Conservation (phyloP, 2,329 filamentous ascomycete species). For the Ophiostoma sp. region DNA sequence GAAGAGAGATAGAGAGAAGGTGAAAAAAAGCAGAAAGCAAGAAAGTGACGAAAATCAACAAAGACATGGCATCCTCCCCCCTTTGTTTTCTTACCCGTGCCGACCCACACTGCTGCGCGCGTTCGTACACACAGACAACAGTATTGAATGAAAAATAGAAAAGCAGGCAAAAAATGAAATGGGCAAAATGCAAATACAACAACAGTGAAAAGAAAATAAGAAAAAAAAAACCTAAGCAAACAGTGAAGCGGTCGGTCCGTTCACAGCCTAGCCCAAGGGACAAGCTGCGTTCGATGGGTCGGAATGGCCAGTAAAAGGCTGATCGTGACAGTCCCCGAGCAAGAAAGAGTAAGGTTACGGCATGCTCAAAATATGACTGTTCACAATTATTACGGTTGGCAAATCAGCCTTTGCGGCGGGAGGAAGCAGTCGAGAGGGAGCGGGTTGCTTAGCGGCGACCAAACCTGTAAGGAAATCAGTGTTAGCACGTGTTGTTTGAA, state of each 20-base stretch:
- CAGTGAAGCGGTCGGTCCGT: slow-evolving; percentile 8
- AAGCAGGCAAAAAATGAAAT: slow-evolving; percentile 1
- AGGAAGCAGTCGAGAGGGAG: slow-evolving; percentile 16
- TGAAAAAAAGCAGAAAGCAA: neutral
- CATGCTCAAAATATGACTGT: neutral
- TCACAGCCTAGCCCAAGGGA: neutral
- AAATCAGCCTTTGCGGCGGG: neutral
- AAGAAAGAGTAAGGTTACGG: neutral
- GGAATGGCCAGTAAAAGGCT: neutral
- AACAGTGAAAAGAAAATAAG: slow-evolving; percentile 6
- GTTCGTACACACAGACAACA: slow-evolving; percentile 23
- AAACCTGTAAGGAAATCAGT: slow-evolving; percentile 82
- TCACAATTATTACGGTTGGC: neutral
- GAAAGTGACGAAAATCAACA: slow-evolving; percentile 7
- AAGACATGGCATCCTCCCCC: neutral
- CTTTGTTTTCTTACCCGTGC: neutral
- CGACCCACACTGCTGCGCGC: slow-evolving; percentile 6
- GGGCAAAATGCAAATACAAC: slow-evolving; percentile 1
- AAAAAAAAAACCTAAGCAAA: slow-evolving; percentile 4
- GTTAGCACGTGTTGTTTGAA: slow-evolving; percentile 48
- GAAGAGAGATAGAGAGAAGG: neutral
- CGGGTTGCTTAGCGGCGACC: slow-evolving; percentile 87
- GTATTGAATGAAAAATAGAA: slow-evolving; percentile 3
- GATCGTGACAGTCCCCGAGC: slow-evolving; percentile 1
- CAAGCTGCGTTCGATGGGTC: neutral